Base-by-base conservation (phyloP, 2,329 filamentous ascomycete species). In the Sarocladium kiliense region DNA sequence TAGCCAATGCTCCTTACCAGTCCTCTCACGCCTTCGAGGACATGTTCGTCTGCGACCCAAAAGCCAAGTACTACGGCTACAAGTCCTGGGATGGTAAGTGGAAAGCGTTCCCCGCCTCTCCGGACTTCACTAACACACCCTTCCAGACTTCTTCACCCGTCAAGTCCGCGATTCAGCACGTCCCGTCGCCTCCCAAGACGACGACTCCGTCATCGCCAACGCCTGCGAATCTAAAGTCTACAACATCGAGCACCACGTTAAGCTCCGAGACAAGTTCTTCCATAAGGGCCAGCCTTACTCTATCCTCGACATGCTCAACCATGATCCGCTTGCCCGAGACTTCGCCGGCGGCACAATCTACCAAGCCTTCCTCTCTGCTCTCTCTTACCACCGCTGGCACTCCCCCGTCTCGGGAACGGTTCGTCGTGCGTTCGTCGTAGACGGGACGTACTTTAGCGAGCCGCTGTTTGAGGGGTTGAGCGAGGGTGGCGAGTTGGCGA, bases 311-410 rank as follows among this genome's bases (percentile, higher is more conserved):
- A 87, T 88, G 82, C 72, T 89, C 2, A 77, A 72, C 0, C 70
- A 81, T 61, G 81, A 87, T 60, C 63, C 72, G 0, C 66, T 82
- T 1, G 72, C 81, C 0, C 61, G 71, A 7, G 63, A 80, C 1
- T 89, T 89, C 60, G 77, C 73, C 0, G 81, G 80, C 5, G 86
- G 82, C 1, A 88, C 83, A 0, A 73, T 89, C 26, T 89, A 89
- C 66, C 86, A 90, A 63, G 86, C 85, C 0, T 89, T 87, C 64
- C 71, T 90, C 2, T 84, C 78, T 7, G 81, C 84, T 0, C 69
- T 87, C 54, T 85, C 80, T 42, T 89, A 90, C 66, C 87, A 89
- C 67, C 78, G 86, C 25, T 89, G 87, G 87, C 85, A 89, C 68
- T 67, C 81, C 0, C 87, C 87, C n/a, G 78, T 89, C 0, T 78